Evolutionary conservation across 768 basidiomycete species (phyloP).

Genomic region (Phaffia australis): DNA sequence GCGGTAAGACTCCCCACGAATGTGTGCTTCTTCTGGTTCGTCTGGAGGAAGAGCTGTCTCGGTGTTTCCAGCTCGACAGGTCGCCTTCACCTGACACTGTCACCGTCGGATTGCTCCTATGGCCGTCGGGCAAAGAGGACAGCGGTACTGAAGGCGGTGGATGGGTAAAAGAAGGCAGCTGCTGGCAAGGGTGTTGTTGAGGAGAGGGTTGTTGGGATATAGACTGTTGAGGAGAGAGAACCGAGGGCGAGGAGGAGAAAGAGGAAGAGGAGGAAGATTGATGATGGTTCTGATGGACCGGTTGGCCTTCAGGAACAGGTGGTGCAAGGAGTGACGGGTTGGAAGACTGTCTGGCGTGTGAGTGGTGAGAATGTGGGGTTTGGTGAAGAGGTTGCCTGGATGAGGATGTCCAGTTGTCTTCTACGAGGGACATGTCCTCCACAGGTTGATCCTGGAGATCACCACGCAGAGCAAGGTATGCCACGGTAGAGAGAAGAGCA

Average conservation of each 20-base stretch:
- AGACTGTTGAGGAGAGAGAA: background rate
- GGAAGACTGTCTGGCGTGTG: too few relatives aligned
- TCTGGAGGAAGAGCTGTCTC: background rate
- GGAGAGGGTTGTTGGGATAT: slow-evolving; percentile 1
- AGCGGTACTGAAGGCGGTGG: background rate
- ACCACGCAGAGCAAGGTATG: too few relatives aligned
- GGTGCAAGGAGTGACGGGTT: too few relatives aligned
- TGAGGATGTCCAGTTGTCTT: too few relatives aligned
- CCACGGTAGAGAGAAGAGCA: too few relatives aligned
- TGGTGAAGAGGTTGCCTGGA: too few relatives aligned
- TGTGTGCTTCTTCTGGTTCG: background rate
- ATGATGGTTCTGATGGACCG: background rate
- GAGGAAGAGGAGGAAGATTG: background rate
- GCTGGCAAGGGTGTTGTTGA: background rate
- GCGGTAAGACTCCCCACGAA: slow-evolving; percentile 13
- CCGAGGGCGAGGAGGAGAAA: background rate
- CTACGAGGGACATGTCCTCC: too few relatives aligned
- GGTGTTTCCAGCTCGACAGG: background rate
- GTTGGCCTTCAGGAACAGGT: too few relatives aligned
- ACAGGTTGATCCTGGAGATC: too few relatives aligned
- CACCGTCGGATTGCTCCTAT: slow-evolving; percentile 15
- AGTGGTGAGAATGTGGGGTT: too few relatives aligned
- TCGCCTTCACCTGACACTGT: background rate
- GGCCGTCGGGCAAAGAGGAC: background rate
- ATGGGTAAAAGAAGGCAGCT: background rate